Base-by-base conservation (phyloP, 345 rosid genomes). In the Arabidopsis thaliana region DNA sequence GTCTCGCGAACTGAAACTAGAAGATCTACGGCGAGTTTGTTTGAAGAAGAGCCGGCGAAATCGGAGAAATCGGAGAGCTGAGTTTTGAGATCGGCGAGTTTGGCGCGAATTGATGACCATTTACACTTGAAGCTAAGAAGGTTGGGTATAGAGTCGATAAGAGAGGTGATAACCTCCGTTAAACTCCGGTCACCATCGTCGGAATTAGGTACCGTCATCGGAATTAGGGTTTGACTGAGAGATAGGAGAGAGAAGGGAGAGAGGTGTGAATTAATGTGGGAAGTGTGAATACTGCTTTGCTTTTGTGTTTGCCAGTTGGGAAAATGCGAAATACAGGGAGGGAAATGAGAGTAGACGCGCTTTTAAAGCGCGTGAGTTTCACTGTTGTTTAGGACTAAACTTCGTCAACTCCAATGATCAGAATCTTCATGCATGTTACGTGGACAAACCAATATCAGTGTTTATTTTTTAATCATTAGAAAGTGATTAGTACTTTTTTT, bases 61-160 rank as follows among this genome's bases (percentile, higher is more conserved):
- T 87, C 93, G 40, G 82, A 44, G 71, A 87, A 81, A 72, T 90
- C 96, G 48, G 87, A 8, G 75, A 94, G 92, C 42, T 85, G 89
- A n/a, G 85, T 67, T n/a, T 73, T 82, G 57, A 94, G 89, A 78
- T 81, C 80, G 59, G 70, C 53, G 45, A 92, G 93, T 67, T 90
- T 92, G 61, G 88, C 71, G 64, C 77, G 83, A 74, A 94, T 79
- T 6, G 87, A 65, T 14, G 75, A 76, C 97, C 98, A 94, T 82
- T 92, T 94, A 36, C 86, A 87, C 74, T 85, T 92, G 78, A 94
- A 89, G 64, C 80, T 81, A 28, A 60, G 67, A 8, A 86, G 78
- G 4, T 41, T 73, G 0, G 87, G 83, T 78, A 90, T 90, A 52
- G 72, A 78, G 2, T 79, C 76, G 0, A 78, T 61, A 24, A 91